Base-by-base conservation (phyloP, 1,284 basidiomycete species). In the Moniliophthora roreri region DNA sequence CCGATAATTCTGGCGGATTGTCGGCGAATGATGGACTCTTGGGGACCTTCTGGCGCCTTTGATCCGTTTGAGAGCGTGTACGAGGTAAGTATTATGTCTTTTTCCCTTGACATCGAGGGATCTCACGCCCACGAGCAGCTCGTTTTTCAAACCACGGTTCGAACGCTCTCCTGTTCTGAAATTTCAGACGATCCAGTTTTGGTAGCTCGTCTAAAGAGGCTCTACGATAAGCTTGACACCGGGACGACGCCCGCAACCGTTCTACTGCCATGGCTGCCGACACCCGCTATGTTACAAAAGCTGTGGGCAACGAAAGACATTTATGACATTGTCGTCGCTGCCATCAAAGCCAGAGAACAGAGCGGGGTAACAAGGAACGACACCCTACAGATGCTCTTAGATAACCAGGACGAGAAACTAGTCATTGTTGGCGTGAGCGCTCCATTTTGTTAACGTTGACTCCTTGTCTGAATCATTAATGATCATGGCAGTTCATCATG, bases 41-140 rank as follows among this genome's bases (percentile, higher is more conserved):
- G 86, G 84, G 83, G 82, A 56, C 51, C 69, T 28, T 76, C 73
- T 48, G 87, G 87, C 50, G 77, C 68, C 49, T 74, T 85, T 49
- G 84, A 89, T 64, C 87, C 86, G 18, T 89, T 89, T 64, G 76
- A 85, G 48, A 80, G 77, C 49, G 73, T 89, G 55, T 84, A 88
- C 63, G 80, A 85, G 67, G 87, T 88, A 63, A 58, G 79, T 66
- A 26, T 28, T 28, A 32, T 46, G 34, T 54, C n/a, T n/a, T n/a
- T 42, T 36, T 56, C 35, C 57, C 44, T 32, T 41, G 13, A 23
- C 15, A 21, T 48, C 36, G 48, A 35, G 24, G 44, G 8, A 10
- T 37, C 45, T 45, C 39, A 44, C 48, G 51, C 49, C 53, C 52
- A 40, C 10, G 48, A 11, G 21, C 56, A 89, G 87, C 75, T 90